A percentile compares a stretch with the other conserved stretches of the same genome.
Conservation (phyloP, 768 basidiomycete species). For the Agrocybe chaxingu region DNA sequence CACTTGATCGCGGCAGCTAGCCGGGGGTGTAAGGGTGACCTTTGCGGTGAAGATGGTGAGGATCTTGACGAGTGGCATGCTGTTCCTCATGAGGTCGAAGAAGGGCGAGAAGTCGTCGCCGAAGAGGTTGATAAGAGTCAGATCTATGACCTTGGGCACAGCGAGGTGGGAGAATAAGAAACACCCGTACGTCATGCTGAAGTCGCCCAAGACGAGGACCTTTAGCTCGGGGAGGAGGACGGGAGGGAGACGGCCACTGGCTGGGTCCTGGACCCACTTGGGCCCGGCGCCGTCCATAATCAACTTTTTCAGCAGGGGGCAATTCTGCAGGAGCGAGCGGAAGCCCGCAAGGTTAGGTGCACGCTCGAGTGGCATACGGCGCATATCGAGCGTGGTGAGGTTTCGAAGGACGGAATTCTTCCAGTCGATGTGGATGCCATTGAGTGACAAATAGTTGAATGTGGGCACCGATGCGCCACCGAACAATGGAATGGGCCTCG, state of each 20-base stretch:
- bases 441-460: slow-evolving; percentile 51
- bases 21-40: slow-evolving; percentile 19
- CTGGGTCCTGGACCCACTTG: slow-evolving; percentile 22
- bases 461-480: slow-evolving; percentile 43
- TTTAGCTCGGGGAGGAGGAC: slow-evolving; percentile 47
- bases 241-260: slow-evolving; percentile 22
- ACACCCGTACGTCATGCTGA: slow-evolving; percentile 43
- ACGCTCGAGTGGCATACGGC: slow-evolving; percentile 52
- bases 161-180: slow-evolving; percentile 45
- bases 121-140: slow-evolving; percentile 53
- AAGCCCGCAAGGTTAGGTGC: slow-evolving; percentile 50
- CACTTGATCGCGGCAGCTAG: slow-evolving; percentile 39
- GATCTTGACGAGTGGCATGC: slow-evolving; percentile 50
- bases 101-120: slow-evolving; percentile 51
- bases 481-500: slow-evolving; percentile 39
- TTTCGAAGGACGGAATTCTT: slow-evolving; percentile 41
- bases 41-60: slow-evolving; percentile 51
- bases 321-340: slow-evolving; percentile 46
- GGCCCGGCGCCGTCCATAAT: slow-evolving; percentile 66
- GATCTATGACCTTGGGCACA: slow-evolving; percentile 55
- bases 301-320: slow-evolving; percentile 50
- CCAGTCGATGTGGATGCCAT: slow-evolving; percentile 66
- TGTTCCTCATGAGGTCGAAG: slow-evolving; percentile 40
- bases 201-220: slow-evolving; percentile 55
- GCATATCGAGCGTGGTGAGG: slow-evolving; percentile 63